phyloP scores from a whole-genome alignment of 2,329 filamentous ascomycete species.

The Tetracladium maxilliforme region DNA sequence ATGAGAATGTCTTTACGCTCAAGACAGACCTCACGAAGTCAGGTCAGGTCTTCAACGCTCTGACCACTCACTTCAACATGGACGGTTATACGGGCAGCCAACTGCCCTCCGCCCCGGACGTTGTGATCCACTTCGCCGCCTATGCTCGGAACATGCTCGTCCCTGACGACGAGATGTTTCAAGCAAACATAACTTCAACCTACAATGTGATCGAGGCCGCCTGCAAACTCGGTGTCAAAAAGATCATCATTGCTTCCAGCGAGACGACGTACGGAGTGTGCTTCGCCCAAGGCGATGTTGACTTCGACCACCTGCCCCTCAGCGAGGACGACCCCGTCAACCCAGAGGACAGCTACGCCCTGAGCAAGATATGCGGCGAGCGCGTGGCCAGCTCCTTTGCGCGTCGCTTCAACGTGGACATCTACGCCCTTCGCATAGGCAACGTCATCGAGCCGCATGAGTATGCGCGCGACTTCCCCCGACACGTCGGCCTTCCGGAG shows the following conservation, averaged over 20 bases:
- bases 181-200: slow-evolving; percentile 35
- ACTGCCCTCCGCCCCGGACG: slow-evolving; percentile 32
- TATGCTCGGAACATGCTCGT: slow-evolving; percentile 45
- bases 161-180: slow-evolving; percentile 43
- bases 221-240: slow-evolving; percentile 43
- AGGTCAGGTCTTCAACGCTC: slow-evolving; percentile 21
- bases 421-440: slow-evolving; percentile 45
- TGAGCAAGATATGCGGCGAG: slow-evolving; percentile 22
- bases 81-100: slow-evolving; percentile 19
- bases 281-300: slow-evolving; percentile 40
- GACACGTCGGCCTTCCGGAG: slow-evolving; percentile 31
- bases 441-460: slow-evolving; percentile 48
- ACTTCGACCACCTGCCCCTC: slow-evolving; percentile 41
- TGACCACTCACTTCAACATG: slow-evolving; percentile 35
- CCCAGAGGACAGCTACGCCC: too few relatives aligned
- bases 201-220: slow-evolving; percentile 52
- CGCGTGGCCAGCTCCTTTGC: slow-evolving; percentile 36
- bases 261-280: slow-evolving; percentile 48
- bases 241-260: slow-evolving; percentile 43
- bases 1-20: slow-evolving; percentile 17
- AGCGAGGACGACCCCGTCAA: slow-evolving; percentile 40
- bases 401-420: slow-evolving; percentile 36
- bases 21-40: slow-evolving; percentile 18
- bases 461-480: slow-evolving; percentile 35
- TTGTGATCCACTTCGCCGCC: slow-evolving; percentile 46